These are phyloP conservation scores for Bipolaris gigantea DNA, from an alignment of 2,329 filamentous ascomycete genomes.

Conservation along the genomic window DNA sequence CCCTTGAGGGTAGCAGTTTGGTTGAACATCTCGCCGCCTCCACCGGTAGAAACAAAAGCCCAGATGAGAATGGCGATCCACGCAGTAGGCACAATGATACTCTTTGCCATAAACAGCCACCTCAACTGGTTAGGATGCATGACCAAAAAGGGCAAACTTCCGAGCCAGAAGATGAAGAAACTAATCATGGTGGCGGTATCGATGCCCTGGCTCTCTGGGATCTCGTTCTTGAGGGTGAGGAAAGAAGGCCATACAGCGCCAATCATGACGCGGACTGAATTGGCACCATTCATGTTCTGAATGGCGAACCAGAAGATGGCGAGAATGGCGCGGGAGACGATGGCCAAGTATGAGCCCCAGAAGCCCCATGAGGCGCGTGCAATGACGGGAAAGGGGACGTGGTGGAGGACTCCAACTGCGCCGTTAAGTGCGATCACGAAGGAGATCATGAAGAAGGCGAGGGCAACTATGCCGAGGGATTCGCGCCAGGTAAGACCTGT, in stretches of 20 bases:
- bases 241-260: constrained; percentile 63
- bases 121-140: constrained; percentile 60
- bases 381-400: constrained; percentile 60
- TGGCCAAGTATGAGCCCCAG: constrained; percentile 59
- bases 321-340: constrained; percentile 57
- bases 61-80: constrained; percentile 66
- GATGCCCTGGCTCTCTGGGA: constrained; percentile 57
- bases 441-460: constrained; percentile 57
- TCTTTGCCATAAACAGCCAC: constrained; percentile 55
- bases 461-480: constrained; percentile 56
- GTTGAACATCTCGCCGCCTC: constrained; percentile 53
- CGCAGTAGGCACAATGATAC: constrained; percentile 57
- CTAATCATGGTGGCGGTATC: constrained; percentile 59
- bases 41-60: constrained; percentile 60
- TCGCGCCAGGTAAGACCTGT: constrained; percentile 59
- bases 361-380: constrained; percentile 59
- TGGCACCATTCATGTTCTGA: constrained; percentile 65
- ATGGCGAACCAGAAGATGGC: constrained; percentile 67
- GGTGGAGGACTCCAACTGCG: constrained; percentile 51
- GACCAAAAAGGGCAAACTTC: constrained; percentile 58
- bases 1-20: constrained; percentile 53
- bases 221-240: constrained; percentile 54
- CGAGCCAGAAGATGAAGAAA: constrained; percentile 61
- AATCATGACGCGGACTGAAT: constrained; percentile 55
- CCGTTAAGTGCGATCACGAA: constrained; percentile 65